Evolutionary conservation across 2,329 filamentous ascomycete species (phyloP), one percentile per base, ranked within the genome.

Genomic region (Trichoderma lentiforme): DNA sequence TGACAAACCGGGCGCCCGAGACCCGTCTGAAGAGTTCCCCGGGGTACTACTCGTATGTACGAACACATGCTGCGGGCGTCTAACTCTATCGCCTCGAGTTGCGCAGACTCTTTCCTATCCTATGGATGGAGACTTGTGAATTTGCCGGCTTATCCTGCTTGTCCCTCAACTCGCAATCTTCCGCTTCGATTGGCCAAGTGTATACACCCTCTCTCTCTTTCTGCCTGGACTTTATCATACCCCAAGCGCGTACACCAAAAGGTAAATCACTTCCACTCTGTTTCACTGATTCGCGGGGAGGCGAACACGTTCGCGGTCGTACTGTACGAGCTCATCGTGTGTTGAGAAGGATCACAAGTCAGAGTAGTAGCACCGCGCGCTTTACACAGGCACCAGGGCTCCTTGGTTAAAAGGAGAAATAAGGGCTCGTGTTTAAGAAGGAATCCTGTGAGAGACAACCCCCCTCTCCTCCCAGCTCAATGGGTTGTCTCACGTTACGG

Each of bases 1-100:
- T 62, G 36, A 36, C 67, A 62, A 70, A 70, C 39, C 39, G 67
- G 66, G 57, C 67, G 21, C 57, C 39, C 8, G 30, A 43, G 30
- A 8, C 56, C 28, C 53, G 39, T 51, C 56, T 26, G 28, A 69
- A 15, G 11, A 12, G 53, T 21, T 30, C 26, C 15, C 28, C 36
- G 39, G n/a, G 11, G 43, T 51, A 24, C 43, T 51, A 51, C n/a
- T 53, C 21, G 47, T 24, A 53, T 24, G 47, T 53, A 53, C 47
- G 21, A 12, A 39, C 34, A 43, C 30, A 43, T 67, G 64, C 26
- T 64, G 64, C 32, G 64, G 47, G 47, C 47, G 47, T 53, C 1
- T 1, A 1, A n/a, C 39, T 43, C 39, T 43, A 24, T 24, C 21
- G 21, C 21, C 11, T 53, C 47, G n/a, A 53, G 47, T 53, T 24